Conservation (phyloP, 345 rosid species). For the Gynandropsis gynandra region DNA sequence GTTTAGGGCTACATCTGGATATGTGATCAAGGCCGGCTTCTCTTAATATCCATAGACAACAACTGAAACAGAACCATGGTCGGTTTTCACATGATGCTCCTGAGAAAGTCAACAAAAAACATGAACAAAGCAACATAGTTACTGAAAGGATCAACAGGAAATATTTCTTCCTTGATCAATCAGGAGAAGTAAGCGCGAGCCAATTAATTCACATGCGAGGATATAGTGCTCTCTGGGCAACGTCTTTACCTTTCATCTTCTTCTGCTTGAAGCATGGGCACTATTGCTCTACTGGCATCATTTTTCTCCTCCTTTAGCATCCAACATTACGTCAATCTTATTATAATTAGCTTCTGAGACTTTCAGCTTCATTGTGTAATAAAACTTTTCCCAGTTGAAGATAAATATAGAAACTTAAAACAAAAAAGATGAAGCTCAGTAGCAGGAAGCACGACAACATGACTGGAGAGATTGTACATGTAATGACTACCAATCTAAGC, state of each 20-base stretch:
- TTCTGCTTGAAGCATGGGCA: conserved; percentile 94
- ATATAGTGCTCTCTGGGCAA: neutral
- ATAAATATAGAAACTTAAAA: neutral
- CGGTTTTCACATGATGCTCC: conserved; percentile 74
- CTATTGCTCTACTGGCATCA: conserved; percentile 72
- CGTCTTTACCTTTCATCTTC: conserved; percentile 84
- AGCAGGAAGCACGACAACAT: neutral
- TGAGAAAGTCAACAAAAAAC: conserved; percentile 20
- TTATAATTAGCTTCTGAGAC: neutral
- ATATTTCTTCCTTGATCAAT: neutral
- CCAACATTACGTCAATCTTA: conserved; percentile 31
- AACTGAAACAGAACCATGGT: conserved; percentile 64
- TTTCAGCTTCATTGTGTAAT: neutral
- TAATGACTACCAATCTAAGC: neutral
- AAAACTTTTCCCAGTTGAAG: neutral
- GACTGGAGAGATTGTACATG: neutral
- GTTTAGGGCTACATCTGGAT: conserved; percentile 79
- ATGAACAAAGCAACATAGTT: no score
- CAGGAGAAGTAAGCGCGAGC: conserved; percentile 3
- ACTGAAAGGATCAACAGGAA: no score
- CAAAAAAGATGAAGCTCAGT: conserved; percentile 1
- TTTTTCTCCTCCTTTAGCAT: conserved; percentile 93
- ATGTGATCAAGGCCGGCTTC: no score
- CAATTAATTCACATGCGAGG: neutral
- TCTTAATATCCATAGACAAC: conserved; percentile 67